Evolutionary conservation across 805 yeast species (phyloP).

Genomic region (Kazachstania psychrophila): DNA sequence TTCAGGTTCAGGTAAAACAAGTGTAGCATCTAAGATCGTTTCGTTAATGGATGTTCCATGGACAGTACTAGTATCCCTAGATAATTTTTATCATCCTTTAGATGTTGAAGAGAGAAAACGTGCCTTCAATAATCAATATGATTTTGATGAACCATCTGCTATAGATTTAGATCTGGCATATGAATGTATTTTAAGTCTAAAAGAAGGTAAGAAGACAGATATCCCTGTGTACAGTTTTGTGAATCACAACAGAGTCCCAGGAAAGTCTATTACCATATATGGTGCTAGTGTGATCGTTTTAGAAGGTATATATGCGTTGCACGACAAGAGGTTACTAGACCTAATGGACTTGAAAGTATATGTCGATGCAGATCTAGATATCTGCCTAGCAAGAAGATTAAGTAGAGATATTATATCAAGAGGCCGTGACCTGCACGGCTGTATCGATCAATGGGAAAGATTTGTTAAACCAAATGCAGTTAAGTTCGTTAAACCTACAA

Average conservation of each 20-base stretch:
- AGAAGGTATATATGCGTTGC: slow-evolving; percentile 84
- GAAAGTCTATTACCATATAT: slow-evolving; percentile 62
- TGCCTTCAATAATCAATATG: slow-evolving; percentile 67
- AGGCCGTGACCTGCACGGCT: slow-evolving; percentile 76
- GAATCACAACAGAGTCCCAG: slow-evolving; percentile 51
- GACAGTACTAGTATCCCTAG: slow-evolving; percentile 84
- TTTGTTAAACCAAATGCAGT: slow-evolving; percentile 92
- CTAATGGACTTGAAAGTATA: slow-evolving; percentile 80
- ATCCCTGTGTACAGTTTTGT: slow-evolving; percentile 66
- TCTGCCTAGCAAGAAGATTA: slow-evolving; percentile 82
- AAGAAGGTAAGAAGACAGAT: slow-evolving; percentile 56
- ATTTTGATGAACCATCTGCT: slow-evolving; percentile 82
- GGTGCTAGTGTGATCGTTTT: slow-evolving; percentile 91
- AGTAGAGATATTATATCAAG: slow-evolving; percentile 79
- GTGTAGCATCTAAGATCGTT: slow-evolving; percentile 77
- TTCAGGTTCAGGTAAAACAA: slow-evolving; percentile 89
- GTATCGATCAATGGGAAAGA: slow-evolving; percentile 78
- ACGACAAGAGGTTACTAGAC: slow-evolving; percentile 56
- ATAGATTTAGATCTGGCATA: slow-evolving; percentile 68
- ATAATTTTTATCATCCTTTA: slow-evolving; percentile 81
- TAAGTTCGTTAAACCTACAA: slow-evolving; percentile 50
- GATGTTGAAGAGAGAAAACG: slow-evolving; percentile 45
- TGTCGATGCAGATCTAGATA: slow-evolving; percentile 90
- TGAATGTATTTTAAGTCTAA: slow-evolving; percentile 53
- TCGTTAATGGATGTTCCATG: slow-evolving; percentile 79